A percentile compares a stretch with the other conserved stretches of the same genome.
Evolutionary conservation across 2,329 filamentous ascomycete genomes (phyloP).

Genomic region (Talaromyces piceae): DNA sequence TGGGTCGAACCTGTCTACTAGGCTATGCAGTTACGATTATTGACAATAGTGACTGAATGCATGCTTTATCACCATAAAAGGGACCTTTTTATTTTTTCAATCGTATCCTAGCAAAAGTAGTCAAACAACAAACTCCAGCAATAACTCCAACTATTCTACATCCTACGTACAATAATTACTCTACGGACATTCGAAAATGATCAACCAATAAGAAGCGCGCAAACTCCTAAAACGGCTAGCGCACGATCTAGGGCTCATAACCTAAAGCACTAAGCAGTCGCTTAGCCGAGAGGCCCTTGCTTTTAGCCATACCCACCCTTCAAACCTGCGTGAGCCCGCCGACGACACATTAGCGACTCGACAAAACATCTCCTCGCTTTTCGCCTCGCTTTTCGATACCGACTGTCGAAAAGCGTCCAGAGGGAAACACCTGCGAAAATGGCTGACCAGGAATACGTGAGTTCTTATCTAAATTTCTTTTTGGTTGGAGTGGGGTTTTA

Average conservation of each 20-base stretch:
- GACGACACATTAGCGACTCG: slow-evolving; percentile 31
- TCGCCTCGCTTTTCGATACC: slow-evolving; percentile 40
- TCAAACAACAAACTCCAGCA: too few relatives aligned
- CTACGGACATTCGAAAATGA: background rate
- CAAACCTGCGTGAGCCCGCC: slow-evolving; percentile 18
- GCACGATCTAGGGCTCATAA: slow-evolving; percentile 30
- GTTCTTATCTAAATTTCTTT: slow-evolving; percentile 32
- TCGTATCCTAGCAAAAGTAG: too few relatives aligned
- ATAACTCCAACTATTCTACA: background rate
- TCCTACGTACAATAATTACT: background rate
- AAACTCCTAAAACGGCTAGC: slow-evolving; percentile 20
- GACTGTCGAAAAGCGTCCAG: slow-evolving; percentile 37
- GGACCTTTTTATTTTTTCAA: too few relatives aligned
- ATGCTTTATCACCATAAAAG: too few relatives aligned
- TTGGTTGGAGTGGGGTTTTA: slow-evolving; percentile 12
- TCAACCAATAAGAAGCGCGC: background rate
- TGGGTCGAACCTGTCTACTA: too few relatives aligned
- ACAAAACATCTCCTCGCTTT: slow-evolving; percentile 22
- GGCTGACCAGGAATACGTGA: slow-evolving; percentile 84
- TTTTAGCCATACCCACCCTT: slow-evolving; percentile 32
- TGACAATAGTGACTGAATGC: slow-evolving; percentile 18
- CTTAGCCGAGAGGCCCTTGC: too few relatives aligned
- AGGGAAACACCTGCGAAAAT: slow-evolving; percentile 55
- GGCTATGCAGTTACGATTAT: slow-evolving; percentile 32
- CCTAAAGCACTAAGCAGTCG: slow-evolving; percentile 31